Percentiles rank a stretch among this genome's conserved stretches.
Conservation (phyloP, 108 stramenopile genomes). For the Cyclotella kingstonii region DNA sequence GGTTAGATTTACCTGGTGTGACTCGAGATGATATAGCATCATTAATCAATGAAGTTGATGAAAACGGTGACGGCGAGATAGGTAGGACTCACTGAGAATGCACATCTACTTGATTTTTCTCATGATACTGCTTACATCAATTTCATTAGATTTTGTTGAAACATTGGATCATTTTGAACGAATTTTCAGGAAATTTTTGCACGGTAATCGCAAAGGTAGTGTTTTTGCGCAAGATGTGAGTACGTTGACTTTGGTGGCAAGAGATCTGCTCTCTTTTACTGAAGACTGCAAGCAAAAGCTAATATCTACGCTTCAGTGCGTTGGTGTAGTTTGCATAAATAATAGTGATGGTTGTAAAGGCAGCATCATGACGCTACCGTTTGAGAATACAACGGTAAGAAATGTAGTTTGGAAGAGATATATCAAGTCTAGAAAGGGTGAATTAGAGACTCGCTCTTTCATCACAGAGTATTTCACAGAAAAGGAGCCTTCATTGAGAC, state of each 20-base stretch:
- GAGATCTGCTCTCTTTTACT: background rate
- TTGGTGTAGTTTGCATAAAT: conserved; percentile 23
- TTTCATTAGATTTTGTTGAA: conserved; percentile 7
- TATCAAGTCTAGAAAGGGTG: conserved; percentile 19
- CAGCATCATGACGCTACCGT: conserved; percentile 37
- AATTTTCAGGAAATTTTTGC: conserved; percentile 4
- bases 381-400: conserved; percentile 46
- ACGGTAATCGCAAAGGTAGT: conserved; percentile 16
- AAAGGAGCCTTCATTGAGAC: conserved; percentile 40
- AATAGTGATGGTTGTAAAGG: background rate
- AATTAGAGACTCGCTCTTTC: conserved; percentile 33
- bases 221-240: background rate
- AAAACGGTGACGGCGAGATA: conserved; percentile 29
- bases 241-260: background rate
- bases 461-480: conserved; percentile 42
- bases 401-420: conserved; percentile 44
- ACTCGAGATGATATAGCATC: conserved; percentile 15
- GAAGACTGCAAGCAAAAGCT: conserved; percentile 15
- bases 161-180: conserved; percentile 27
- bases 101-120: background rate
- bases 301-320: conserved; percentile 5
- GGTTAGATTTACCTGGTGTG: conserved; percentile 6
- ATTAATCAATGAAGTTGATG: conserved; percentile 22
- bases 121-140: background rate
- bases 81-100: background rate